phyloP scores from a whole-genome alignment of 2,329 filamentous ascomycete species.

The Nannizzia gypsea region DNA sequence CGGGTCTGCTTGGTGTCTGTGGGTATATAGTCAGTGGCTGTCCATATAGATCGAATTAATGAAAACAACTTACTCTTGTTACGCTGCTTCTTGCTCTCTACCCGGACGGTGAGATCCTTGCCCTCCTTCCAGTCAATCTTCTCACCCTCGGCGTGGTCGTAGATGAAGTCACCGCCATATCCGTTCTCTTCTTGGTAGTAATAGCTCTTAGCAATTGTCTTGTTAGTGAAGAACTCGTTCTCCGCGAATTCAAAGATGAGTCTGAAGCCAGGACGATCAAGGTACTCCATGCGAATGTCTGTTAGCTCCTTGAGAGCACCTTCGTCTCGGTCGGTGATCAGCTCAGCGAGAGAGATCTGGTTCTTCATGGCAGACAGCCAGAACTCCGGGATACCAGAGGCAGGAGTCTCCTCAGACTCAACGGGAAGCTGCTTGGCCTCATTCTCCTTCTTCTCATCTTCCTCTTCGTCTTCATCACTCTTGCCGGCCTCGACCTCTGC shows the following conservation, averaged over 20 bases:
- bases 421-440: conserved; percentile 38
- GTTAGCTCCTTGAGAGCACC: conserved; percentile 76
- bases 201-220: conserved; percentile 94
- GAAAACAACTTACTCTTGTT: conserved; percentile 80
- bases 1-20: conserved; percentile 97
- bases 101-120: conserved; percentile 83
- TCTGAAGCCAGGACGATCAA: conserved; percentile 94
- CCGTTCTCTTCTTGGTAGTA: conserved; percentile 98
- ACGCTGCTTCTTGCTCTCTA: conserved; percentile 99
- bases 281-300: conserved; percentile 98
- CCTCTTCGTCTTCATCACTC: conserved; percentile 56
- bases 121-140: conserved; percentile 94
- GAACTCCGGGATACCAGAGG: conserved; percentile 91
- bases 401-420: conserved; percentile 34
- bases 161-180: conserved; percentile 98
- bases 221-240: conserved; percentile 97
- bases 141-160: conserved; percentile 95
- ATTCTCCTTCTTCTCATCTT: conserved; percentile 44
- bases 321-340: conserved; percentile 97
- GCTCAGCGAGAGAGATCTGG: conserved; percentile 90
- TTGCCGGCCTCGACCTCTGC: conserved; percentile 80
- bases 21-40: conserved; percentile 4
- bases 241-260: conserved; percentile 94
- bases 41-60: neutral
- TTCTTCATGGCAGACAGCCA: conserved; percentile 99